Conservation (phyloP, 768 basidiomycete genomes). For the Erythrobasidium yunnanense region DNA sequence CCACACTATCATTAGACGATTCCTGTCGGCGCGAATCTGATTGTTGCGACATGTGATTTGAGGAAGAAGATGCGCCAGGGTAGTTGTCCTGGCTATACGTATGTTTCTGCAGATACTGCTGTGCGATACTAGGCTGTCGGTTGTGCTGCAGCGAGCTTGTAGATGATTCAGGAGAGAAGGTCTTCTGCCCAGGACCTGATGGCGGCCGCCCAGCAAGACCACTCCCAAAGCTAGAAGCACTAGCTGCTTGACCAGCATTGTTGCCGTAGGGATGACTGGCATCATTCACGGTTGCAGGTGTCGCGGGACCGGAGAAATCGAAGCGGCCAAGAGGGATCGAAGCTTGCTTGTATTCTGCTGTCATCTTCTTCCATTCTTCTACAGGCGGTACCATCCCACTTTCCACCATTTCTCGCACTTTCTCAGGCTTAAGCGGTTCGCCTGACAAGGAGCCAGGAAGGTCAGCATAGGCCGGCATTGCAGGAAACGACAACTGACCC, state of each 20-base stretch:
- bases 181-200: neutral
- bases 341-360: slow-evolving; percentile 89
- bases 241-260: neutral
- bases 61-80: too few relatives aligned
- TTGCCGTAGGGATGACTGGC: neutral
- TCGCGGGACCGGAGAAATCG: slow-evolving; percentile 45
- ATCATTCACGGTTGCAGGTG: neutral
- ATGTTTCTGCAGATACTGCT: neutral
- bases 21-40: neutral
- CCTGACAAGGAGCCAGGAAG: slow-evolving; percentile 37
- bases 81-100: too few relatives aligned
- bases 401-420: slow-evolving; percentile 69
- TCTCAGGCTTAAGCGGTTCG: slow-evolving; percentile 52
- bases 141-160: neutral
- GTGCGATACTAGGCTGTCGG: neutral
- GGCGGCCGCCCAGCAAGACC: neutral
- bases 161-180: neutral
- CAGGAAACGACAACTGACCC: slow-evolving; percentile 40
- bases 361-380: slow-evolving; percentile 97
- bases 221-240: neutral
- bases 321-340: slow-evolving; percentile 89
- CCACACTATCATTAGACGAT: neutral
- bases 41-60: too few relatives aligned
- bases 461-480: too few relatives aligned
- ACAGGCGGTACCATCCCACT: slow-evolving; percentile 81